Evolutionary conservation across 306 rosid genomes (phyloP).

Genomic region (Mimosa pudica): DNA sequence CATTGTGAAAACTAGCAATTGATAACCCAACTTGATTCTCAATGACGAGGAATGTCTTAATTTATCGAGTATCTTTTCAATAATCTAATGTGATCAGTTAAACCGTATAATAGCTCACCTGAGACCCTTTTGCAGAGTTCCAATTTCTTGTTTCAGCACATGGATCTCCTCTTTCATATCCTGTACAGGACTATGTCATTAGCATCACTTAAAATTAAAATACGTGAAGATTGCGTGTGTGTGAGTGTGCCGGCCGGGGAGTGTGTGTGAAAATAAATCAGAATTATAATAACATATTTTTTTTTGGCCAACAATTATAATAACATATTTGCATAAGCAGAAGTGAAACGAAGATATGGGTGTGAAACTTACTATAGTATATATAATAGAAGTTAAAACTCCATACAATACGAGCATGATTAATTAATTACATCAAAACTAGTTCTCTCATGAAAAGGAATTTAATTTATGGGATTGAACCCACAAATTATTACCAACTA

Average conservation of each 20-base stretch:
- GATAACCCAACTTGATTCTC: no score
- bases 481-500: no score
- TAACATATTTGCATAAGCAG: background rate
- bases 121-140: slow-evolving; percentile 73
- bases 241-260: no score
- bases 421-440: background rate
- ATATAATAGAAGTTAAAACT: background rate
- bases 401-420: background rate
- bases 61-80: background rate
- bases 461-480: no score
- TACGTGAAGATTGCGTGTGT: no score
- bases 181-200: slow-evolving; percentile 36
- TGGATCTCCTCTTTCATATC: slow-evolving; percentile 67
- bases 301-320: no score
- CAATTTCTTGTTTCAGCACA: slow-evolving; percentile 72
- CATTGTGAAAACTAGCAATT: background rate
- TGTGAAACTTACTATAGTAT: background rate
- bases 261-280: no score
- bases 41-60: background rate
- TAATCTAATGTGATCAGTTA: background rate
- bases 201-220: background rate
- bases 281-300: background rate
- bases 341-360: background rate
- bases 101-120: slow-evolving; percentile 41
- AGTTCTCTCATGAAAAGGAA: no score